Conservation (phyloP, 2,329 filamentous ascomycete genomes). For the Aureobasidium sp. region DNA sequence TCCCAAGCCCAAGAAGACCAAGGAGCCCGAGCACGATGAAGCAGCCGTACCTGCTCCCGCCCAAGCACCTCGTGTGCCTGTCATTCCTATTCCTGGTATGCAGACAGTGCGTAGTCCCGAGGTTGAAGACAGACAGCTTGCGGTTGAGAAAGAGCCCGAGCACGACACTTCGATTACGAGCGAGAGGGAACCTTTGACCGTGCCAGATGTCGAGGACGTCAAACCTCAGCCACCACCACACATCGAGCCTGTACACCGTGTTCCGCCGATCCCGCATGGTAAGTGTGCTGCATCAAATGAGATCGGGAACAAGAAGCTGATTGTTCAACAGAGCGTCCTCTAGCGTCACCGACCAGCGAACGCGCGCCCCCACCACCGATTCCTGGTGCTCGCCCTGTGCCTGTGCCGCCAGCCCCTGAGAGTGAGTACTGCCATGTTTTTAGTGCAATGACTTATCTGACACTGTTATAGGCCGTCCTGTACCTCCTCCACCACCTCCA, state of each 20-base stretch:
- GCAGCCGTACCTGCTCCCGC: slow-evolving; percentile 18
- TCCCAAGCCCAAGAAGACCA: slow-evolving; percentile 33
- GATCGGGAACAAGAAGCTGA: neutral
- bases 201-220: slow-evolving; percentile 49
- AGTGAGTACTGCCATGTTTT: slow-evolving; percentile 26
- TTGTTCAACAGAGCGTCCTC: neutral
- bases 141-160: slow-evolving; percentile 44
- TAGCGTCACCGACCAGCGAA: slow-evolving; percentile 12
- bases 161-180: slow-evolving; percentile 33
- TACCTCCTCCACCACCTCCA: slow-evolving; percentile 46
- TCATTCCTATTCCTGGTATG: slow-evolving; percentile 60
- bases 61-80: slow-evolving; percentile 34
- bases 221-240: slow-evolving; percentile 34
- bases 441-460: neutral
- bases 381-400: slow-evolving; percentile 33
- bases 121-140: slow-evolving; percentile 32
- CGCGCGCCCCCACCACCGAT: slow-evolving; percentile 25
- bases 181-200: slow-evolving; percentile 35
- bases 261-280: slow-evolving; percentile 32
- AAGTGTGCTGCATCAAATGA: neutral
- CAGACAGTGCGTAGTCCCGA: slow-evolving; percentile 44
- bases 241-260: slow-evolving; percentile 29
- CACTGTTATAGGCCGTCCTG: slow-evolving; percentile 49
- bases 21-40: slow-evolving; percentile 27
- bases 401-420: slow-evolving; percentile 40